Conservation (phyloP, 2,329 filamentous ascomycete genomes). For the Calonectria hawksworthii region DNA sequence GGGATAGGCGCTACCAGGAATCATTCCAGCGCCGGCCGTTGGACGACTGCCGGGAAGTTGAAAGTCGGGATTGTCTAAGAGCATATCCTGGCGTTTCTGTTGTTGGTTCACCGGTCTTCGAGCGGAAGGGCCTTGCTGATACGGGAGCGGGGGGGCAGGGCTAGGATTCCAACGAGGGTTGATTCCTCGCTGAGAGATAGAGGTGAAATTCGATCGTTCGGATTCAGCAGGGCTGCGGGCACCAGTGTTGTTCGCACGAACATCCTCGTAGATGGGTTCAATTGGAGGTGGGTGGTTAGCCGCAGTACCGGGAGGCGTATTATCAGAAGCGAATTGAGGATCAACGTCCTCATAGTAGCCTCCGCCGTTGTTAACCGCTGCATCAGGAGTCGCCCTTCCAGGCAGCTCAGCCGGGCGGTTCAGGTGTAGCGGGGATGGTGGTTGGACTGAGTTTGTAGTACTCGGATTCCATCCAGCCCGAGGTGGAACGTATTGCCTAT, state of each 20-base stretch:
- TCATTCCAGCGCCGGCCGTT: slow-evolving; percentile 58
- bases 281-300: slow-evolving; percentile 47
- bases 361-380: slow-evolving; percentile 45
- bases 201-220: slow-evolving; percentile 89
- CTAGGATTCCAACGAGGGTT: slow-evolving; percentile 88
- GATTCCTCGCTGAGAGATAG: slow-evolving; percentile 87
- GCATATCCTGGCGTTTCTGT: slow-evolving; percentile 76
- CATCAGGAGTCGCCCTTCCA: slow-evolving; percentile 51
- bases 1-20: slow-evolving; percentile 69
- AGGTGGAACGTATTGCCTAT: slow-evolving; percentile 67
- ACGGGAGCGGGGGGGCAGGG: slow-evolving; percentile 57
- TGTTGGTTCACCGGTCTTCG: slow-evolving; percentile 66
- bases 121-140: slow-evolving; percentile 58
- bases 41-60: slow-evolving; percentile 69
- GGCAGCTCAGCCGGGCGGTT: slow-evolving; percentile 54
- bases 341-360: slow-evolving; percentile 95
- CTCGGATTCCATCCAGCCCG: slow-evolving; percentile 69
- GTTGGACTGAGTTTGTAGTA: slow-evolving; percentile 59
- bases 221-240: slow-evolving; percentile 81
- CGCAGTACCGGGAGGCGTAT: slow-evolving; percentile 47
- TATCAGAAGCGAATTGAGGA: slow-evolving; percentile 79
- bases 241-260: slow-evolving; percentile 64
- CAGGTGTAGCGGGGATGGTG: slow-evolving; percentile 60
- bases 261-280: slow-evolving; percentile 71
- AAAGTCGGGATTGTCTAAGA: slow-evolving; percentile 91